Evolutionary conservation across 108 stramenopile genomes (phyloP), one percentile per base, ranked within the genome.

Genomic region (Schizochytrium sp.): DNA sequence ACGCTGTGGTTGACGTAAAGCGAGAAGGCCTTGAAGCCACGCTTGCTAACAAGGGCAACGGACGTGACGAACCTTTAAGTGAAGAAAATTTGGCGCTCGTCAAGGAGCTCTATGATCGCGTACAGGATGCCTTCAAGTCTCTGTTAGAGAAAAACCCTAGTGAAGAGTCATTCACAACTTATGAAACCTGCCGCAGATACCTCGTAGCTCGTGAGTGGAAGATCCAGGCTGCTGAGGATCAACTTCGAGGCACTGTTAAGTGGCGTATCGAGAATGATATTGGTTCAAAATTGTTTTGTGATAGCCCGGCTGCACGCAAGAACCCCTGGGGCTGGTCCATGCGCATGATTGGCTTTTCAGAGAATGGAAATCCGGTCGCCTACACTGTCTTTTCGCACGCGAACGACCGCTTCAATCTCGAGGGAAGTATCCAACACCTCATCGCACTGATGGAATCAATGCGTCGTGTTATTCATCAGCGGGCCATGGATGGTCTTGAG

Each of bases 121-220:
- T 83, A 12, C 10, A 83, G 10, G 76, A 7, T 10, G 76, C 10
- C 8, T 55, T 49, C 40, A 5, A 55, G 7, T n/a, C 47, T 5
- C 53, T 83, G 15, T 47, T 83, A 13, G 28, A 50, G 50, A 8
- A 49, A 5, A 1, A 38, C 0, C 76, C 76, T 10, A 53, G 10
- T 7, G 76, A 83, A 17, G 47, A 10, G 8, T 49, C 47, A n/a
- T 83, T 83, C 28, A n/a, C 50, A n/a, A 55, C 47, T 17, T 83
- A 55, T 28, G 76, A 83, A 28, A 83, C 76, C n/a, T 83, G 76
- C 47, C 76, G 76, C 2, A 7, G 76, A 28, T 83, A 83, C 47
- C 76, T 83, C 50, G 76, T 83, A 5, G 76, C 76, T 5, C 76
- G 76, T n/a, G 50, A 83, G 55, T 83, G 76, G 76, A 83, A 28